Evolutionary conservation across 2,329 filamentous ascomycete species (phyloP), one percentile per base, ranked within the genome.

Genomic region (Phaeomoniella chlamydospora): DNA sequence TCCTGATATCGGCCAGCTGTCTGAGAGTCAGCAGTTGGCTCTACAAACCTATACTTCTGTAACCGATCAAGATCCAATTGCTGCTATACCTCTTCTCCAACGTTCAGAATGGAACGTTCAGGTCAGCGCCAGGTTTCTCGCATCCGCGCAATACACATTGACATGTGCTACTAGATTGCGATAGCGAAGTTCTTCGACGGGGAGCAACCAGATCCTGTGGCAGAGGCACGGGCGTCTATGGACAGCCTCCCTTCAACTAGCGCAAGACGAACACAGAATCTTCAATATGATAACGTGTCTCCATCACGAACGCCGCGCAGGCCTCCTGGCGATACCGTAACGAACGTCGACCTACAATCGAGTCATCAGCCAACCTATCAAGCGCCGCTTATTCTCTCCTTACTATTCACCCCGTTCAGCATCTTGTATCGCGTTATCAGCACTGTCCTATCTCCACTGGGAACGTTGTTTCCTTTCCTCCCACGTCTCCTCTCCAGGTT

Each of bases 101-200:
- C 70, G 86, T 42, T 94, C 86, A 38, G 80, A 96, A 66, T 98
- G 90, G 90, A 98, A 96, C 53, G 81, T 94, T 1, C 82, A 88
- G 66, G 83, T 86, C 57, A 26, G 59, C 40, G 12, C 10, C 14
- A 5, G 32, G 29, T 29, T 17, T 30, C n/a, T 19, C 16, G 31
- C 16, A 11, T 18, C n/a, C 17, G n/a, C 18, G 4, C 9, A 34
- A 3, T 31, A 34, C 37, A 10, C 14, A n/a, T 13, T 37, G 13
- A 6, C 17, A 37, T 14, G 14, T 12, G 16, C 16, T 15, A 29
- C 15, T 53, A 94, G 79, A 94, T 96, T 49, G 88, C 90, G 39
- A 88, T 98, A 44, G 76, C 90, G 45, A 92, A 92, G 53, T 96
- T 96, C 72, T 98, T 94, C 55, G 90, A 98, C 51, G 90, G 90